Percentiles rank a stretch among this genome's conserved stretches.
Conservation (phyloP, 1,284 basidiomycete species). For the Ganoderma lucidum region DNA sequence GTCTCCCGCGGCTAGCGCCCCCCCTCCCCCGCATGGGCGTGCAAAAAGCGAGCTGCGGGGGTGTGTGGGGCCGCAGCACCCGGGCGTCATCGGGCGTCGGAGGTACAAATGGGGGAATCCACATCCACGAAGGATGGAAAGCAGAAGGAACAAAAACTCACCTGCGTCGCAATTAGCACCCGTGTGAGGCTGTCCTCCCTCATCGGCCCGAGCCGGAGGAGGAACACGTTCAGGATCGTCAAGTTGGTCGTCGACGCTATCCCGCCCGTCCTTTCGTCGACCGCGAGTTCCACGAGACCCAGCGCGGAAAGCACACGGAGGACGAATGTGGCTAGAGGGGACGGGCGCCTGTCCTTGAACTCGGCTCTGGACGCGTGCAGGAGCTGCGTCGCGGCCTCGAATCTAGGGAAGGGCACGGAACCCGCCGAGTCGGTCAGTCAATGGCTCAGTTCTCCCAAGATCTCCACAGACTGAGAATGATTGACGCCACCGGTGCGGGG, state of each 20-base stretch:
- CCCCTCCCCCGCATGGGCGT: neutral
- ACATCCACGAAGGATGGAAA: neutral
- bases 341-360: constrained; percentile 60
- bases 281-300: constrained; percentile 72
- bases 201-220: constrained; percentile 84
- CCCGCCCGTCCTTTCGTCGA: constrained; percentile 58
- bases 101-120: neutral
- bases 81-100: no score
- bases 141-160: constrained; percentile 40
- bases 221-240: constrained; percentile 87
- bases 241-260: constrained; percentile 84
- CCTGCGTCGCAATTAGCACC: constrained; percentile 78
- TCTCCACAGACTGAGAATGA: constrained; percentile 1
- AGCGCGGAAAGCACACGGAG: constrained; percentile 68
- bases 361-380: constrained; percentile 77
- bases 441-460: neutral
- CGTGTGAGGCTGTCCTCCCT: constrained; percentile 80
- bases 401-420: constrained; percentile 52
- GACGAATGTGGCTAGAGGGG: constrained; percentile 57
- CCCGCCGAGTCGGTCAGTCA: constrained; percentile 10
- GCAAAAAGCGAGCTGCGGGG: neutral
- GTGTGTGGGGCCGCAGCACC: neutral
- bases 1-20: neutral
- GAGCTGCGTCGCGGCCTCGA: constrained; percentile 75
- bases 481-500: neutral